Conservation (phyloP, 345 rosid species). For the Excoecaria agallocha region DNA sequence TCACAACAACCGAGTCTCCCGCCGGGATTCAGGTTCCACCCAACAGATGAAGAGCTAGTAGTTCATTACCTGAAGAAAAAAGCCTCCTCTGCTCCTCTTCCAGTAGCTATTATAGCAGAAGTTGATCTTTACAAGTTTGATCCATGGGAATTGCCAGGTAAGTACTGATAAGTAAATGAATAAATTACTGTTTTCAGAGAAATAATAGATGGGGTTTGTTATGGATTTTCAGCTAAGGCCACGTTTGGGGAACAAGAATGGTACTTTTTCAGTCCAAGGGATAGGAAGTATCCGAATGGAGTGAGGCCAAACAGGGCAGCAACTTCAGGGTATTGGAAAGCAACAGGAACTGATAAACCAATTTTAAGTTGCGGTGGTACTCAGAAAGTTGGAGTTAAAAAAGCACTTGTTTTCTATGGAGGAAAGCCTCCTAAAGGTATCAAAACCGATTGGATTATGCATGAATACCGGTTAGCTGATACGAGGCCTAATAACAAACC, state of each 20-base stretch:
- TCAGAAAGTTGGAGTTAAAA: constrained; percentile 35
- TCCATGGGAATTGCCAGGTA: constrained; percentile 38
- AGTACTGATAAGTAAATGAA: neutral
- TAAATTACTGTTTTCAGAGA: neutral
- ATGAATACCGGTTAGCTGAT: constrained; percentile 32
- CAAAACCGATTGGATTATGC: constrained; percentile 40
- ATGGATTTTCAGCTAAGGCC: constrained; percentile 30
- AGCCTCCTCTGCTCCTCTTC: constrained; percentile 30
- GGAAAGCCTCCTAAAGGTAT: constrained; percentile 37
- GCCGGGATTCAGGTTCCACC: constrained; percentile 36
- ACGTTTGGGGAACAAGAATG: constrained; percentile 37
- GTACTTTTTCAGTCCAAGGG: constrained; percentile 38
- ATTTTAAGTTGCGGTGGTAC: constrained; percentile 28
- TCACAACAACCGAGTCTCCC: constrained; percentile 35
- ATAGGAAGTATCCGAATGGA: constrained; percentile 37
- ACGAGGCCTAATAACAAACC: constrained; percentile 48
- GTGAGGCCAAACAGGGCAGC: constrained; percentile 39
- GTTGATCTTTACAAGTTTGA: constrained; percentile 38
- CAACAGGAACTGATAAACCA: constrained; percentile 38
- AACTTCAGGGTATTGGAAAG: constrained; percentile 41
- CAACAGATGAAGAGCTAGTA: constrained; percentile 34
- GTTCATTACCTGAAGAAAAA: constrained; percentile 38
- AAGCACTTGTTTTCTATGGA: constrained; percentile 38
- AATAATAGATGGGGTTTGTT: neutral
- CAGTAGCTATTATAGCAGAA: constrained; percentile 32